Percentiles rank a stretch among this genome's conserved stretches.
These are phyloP conservation scores for Rhodotorula sp. DNA, from an alignment of 1,284 basidiomycete genomes.

Conservation along the genomic window DNA sequence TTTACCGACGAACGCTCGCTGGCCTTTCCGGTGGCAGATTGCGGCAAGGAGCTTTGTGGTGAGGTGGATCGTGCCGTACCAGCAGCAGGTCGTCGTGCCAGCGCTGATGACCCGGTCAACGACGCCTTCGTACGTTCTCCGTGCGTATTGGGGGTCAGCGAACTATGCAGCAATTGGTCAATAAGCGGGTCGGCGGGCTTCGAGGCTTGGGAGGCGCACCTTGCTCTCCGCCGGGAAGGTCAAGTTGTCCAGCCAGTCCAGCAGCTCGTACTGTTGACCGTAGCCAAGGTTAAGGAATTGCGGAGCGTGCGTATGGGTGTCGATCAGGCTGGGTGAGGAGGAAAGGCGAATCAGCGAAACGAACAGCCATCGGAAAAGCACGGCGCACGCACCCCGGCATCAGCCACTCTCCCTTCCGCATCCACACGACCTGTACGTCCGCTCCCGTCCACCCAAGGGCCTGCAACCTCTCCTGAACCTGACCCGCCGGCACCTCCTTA, in stretches of 20 bases:
- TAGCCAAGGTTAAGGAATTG: slow-evolving; percentile 41
- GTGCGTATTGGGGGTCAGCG: slow-evolving; percentile 68
- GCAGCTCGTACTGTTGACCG: slow-evolving; percentile 61
- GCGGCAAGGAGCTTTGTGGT: slow-evolving; percentile 78
- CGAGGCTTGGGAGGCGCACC: slow-evolving; percentile 7
- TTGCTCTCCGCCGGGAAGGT: slow-evolving; percentile 88
- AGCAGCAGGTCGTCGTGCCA: slow-evolving; percentile 78
- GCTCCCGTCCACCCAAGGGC: slow-evolving; percentile 38
- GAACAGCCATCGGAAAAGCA: rapidly evolving
- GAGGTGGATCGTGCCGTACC: slow-evolving; percentile 81
- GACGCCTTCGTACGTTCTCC: slow-evolving; percentile 67
- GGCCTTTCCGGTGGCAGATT: slow-evolving; percentile 68
- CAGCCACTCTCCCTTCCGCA: slow-evolving; percentile 72
- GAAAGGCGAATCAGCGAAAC: neutral
- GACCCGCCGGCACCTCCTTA: slow-evolving; percentile 54
- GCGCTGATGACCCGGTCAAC: slow-evolving; percentile 71
- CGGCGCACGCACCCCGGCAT: slow-evolving; percentile 64
- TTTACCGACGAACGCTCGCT: slow-evolving; percentile 84
- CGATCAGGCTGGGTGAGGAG: slow-evolving; percentile 53
- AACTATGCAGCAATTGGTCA: slow-evolving; percentile 52
- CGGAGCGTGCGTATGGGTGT: slow-evolving; percentile 51
- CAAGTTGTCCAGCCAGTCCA: slow-evolving; percentile 81
- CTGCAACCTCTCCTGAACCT: slow-evolving; percentile 53
- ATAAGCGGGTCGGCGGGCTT: neutral
- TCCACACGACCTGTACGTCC: slow-evolving; percentile 53